Base-by-base conservation (phyloP, 495 filamentous ascomycete genomes). In the Aspergillus coremiiformis region DNA sequence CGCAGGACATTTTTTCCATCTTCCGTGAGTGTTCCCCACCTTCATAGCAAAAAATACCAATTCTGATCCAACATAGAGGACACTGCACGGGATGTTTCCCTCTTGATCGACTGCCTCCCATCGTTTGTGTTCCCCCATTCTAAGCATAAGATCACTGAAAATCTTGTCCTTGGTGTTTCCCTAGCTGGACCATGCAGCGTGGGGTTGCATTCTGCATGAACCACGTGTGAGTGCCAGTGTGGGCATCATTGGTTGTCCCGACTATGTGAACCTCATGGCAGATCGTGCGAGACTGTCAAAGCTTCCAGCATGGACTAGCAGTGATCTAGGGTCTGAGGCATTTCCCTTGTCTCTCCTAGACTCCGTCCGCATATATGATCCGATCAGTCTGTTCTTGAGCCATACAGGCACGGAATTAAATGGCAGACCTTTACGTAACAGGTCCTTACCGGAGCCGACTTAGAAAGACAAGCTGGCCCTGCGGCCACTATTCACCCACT, bases 171-270 rank as follows among this genome's bases (percentile, higher is more conserved):
- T 5, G 93, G 93, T 0, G 75, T 96, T 12, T 91, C 86, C 5
- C 74, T 97, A 0, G 93, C 93, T 8, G 93, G 88, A 3, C n/a
- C 93, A 98, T 63, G 83, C 87, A 19, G 85, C 86, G 0, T 98
- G 92, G 86, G 84, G 90, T 58, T 73, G 83, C 10, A 64, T 95
- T 32, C 75, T 95, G 37, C 79, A 84, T 32, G 90, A 96, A 21
- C 81, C 86, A 24, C 77, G 90, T 48, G 77, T 97, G 35, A 81
- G 72, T 7, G 82, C 88, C 3, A 90, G 79, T 0, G 79, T 94
- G 8, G 74, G 87, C 21, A 77, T 96, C 29, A 86, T 98, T 47
- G 93, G 92, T 14, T 95, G 89, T 65, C 89, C 92, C 0, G 92
- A 98, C 68, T 95, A 85, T 60, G 78, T 83, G 54, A 72, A 85